These are phyloP conservation scores for Gloeophyllum trabeum DNA, from an alignment of 768 basidiomycete species.

Conservation along the genomic window DNA sequence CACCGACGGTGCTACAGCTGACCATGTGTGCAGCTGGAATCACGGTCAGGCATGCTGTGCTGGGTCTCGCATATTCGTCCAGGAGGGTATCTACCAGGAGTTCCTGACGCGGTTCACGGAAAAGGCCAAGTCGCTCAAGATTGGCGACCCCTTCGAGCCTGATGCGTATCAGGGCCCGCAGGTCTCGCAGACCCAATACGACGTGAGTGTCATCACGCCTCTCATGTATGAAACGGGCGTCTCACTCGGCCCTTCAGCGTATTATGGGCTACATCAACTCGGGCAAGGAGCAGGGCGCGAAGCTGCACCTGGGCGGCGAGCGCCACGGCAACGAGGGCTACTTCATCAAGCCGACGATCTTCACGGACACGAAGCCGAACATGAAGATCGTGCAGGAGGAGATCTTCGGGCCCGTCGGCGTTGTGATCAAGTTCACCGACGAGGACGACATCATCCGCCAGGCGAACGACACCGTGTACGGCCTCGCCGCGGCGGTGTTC, in stretches of 20 bases:
- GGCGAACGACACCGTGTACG: constrained; percentile 85
- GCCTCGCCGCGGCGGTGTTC: constrained; percentile 84
- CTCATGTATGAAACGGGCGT: constrained; percentile 2
- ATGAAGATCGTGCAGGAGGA: constrained; percentile 51
- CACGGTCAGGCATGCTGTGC: constrained; percentile 75
- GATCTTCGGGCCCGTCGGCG: constrained; percentile 65
- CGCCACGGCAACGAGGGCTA: constrained; percentile 45
- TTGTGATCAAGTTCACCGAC: constrained; percentile 52
- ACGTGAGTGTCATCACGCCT: constrained; percentile 31
- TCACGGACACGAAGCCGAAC: constrained; percentile 39
- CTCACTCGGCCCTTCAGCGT: constrained; percentile 33
- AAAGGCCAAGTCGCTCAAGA: constrained; percentile 39
- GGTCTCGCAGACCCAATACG: constrained; percentile 64
- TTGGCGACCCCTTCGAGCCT: constrained; percentile 60
- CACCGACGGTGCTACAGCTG: background rate
- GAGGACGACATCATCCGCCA: constrained; percentile 50
- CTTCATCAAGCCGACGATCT: constrained; percentile 53
- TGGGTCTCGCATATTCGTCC: constrained; percentile 75
- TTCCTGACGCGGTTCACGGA: constrained; percentile 53
- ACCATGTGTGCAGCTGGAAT: constrained; percentile 36
- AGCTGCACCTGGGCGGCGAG: constrained; percentile 41
- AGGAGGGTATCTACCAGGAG: constrained; percentile 67
- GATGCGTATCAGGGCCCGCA: constrained; percentile 68
- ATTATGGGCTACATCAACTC: constrained; percentile 51
- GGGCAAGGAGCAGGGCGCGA: constrained; percentile 50